Evolutionary conservation across 441 rosid genomes (phyloP), one percentile per base, ranked within the genome.

Genomic region (Corymbia citriodora): DNA sequence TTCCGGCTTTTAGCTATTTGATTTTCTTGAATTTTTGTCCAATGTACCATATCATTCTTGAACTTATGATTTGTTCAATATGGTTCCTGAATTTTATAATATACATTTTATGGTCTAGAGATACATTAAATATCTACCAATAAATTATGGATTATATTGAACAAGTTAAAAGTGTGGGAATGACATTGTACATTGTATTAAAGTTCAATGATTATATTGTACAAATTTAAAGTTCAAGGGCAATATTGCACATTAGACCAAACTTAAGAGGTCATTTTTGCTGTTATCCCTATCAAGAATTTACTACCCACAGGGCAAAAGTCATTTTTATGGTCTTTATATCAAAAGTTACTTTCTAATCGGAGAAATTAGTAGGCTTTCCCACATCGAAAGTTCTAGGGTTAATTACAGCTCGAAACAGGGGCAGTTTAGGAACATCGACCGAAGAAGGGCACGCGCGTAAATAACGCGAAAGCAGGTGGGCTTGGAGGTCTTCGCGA

Each of bases 121-220:
- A n/a, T n/a, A n/a, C n/a, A n/a, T n/a, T n/a, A n/a, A n/a, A n/a
- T n/a, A n/a, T n/a, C n/a, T n/a, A n/a, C n/a, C n/a, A n/a, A n/a
- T n/a, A n/a, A n/a, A 57, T 57, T 29, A 57, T 23, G 3, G 27
- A 0, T 9, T 0, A 57, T 0, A 23, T 57, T 57, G 0, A 57
- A 57, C 0, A 57, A 55, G 21, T 9, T 23, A 57, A 23, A 59
- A 57, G 1, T 57, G n/a, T n/a, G n/a, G n/a, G n/a, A n/a, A n/a
- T n/a, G n/a, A n/a, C n/a, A n/a, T n/a, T n/a, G n/a, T n/a, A n/a
- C n/a, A n/a, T n/a, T n/a, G n/a, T n/a, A n/a, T 0, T 0, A 0
- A 0, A 57, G 3, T 57, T 57, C 0, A 57, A 57, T 1, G 1
- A 57, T 0, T 0, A 17, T 0, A 57, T 0, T 0, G 0, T 0